Evolutionary conservation across 2,329 filamentous ascomycete species (phyloP), one percentile per base, ranked within the genome.

Genomic region (Xylaria sp.): DNA sequence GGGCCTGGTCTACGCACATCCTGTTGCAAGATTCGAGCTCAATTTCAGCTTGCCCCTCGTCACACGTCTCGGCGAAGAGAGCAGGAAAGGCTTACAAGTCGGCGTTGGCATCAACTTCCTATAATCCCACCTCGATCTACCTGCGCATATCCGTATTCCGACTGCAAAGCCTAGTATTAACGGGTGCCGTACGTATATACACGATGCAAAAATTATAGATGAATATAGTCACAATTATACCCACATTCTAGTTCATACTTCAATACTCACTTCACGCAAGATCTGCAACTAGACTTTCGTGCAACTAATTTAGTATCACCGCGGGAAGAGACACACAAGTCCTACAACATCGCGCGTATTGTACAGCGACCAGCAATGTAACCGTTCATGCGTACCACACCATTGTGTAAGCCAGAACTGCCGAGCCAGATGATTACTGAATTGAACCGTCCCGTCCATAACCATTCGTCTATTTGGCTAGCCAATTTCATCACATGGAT

Each of bases 51-150:
- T 99, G 73, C 96, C 96, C 1, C 80, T 99, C 67, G 90, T 95
- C 20, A 80, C 93, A 76, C 87, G 96, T 67, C 90, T 87, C 71
- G 94, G 93, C 42, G 96, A 99, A 81, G 91, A 96, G 74, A 91
- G 89, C 17, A 89, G 95, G 64, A 99, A 99, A 83, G 96, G 96
- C 0, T 78, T 99, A 71, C 94, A 96, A 79, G 90, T 99, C 75
- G 96, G 96, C n/a, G 93, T 99, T 48, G 96, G 96, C 59, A 94
- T 99, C 77, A 97, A 93, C 82, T 97, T 99, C 79, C 82, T 98
- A 86, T 98, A 92, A 74, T 36, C 28, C n/a, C 42, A 13, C 17
- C 23, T 58, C 59, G 17, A 42, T 26, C n/a, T 15, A 2, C 7
- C 17, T 15, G 6, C 17, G 3, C 15, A 28, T 26, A 20, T 59